phyloP scores from a whole-genome alignment of 192 early-diverging fungal species.

The Globomyces pollinis-pini region DNA sequence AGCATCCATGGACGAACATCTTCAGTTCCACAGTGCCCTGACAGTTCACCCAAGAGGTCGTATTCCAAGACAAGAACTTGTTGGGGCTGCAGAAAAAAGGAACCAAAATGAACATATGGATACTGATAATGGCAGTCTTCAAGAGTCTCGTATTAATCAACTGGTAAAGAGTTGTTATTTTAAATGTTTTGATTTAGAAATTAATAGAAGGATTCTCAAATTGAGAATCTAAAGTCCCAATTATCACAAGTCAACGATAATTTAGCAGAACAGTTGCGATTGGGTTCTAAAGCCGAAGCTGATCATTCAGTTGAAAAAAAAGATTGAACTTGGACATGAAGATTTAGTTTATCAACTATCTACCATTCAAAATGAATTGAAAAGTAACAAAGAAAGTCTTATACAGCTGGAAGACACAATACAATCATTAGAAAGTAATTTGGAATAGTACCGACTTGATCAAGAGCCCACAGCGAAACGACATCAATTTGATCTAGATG shows the following conservation, averaged over 20 bases:
- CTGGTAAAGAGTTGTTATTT: too few relatives aligned
- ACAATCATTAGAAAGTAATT: background rate
- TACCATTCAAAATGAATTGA: background rate
- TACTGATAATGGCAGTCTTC: too few relatives aligned
- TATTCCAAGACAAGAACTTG: too few relatives aligned
- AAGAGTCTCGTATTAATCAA: background rate
- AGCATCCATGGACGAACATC: too few relatives aligned
- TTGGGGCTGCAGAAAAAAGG: too few relatives aligned
- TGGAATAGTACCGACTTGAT: conserved; percentile 1
- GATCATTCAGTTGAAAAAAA: background rate
- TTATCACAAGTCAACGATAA: background rate
- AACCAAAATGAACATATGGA: too few relatives aligned
- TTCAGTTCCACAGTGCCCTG: too few relatives aligned
- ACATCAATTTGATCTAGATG: background rate
- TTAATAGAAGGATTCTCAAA: background rate
- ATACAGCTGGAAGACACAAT: conserved; percentile 1
- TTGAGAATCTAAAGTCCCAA: background rate
- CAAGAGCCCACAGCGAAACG: background rate
- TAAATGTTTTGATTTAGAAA: too few relatives aligned
- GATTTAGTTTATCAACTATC: background rate
- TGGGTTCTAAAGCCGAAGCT: background rate
- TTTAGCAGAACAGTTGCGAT: background rate
- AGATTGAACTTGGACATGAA: background rate
- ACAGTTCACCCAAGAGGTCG: too few relatives aligned
- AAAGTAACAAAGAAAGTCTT: background rate